Evolutionary conservation across 495 filamentous ascomycete genomes (phyloP), one percentile per base, ranked within the genome.

Genomic region (Chaetomium cochliodes): DNA sequence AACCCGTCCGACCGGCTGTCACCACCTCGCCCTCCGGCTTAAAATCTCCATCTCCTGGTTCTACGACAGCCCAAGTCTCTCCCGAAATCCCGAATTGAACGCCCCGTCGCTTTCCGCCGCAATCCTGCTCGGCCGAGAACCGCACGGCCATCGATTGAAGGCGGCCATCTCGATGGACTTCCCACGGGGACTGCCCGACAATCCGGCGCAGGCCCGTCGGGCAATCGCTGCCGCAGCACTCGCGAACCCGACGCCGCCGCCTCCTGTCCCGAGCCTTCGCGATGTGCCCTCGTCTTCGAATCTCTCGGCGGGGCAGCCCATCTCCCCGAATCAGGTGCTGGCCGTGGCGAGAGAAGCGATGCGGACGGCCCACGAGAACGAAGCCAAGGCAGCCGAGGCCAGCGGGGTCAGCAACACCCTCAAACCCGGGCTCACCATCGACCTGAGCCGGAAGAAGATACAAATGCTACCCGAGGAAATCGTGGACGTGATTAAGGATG

Each of bases 401-500:
- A 88, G 87, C 61, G 86, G 83, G 58, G 84, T 90, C 22, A 88
- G 83, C 61, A 86, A 85, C 73, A 86, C 85, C 20, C 80, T 91
- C 59, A 89, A 90, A 75, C 92, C 92, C 44, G 85, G 85, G 26
- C 80, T 96, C 66, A 97, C 93, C 16, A 88, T 98, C 70, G 91
- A 97, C 74, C 78, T 98, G 71, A 91, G 90, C 66, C 87, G 93
- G 74, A 90, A 88, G 64, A 86, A 87, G 67, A 93, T 98, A 47
- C 82, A 84, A 53, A 84, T 80, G 64, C 85, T 98, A 69, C 93
- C 93, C 1, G 90, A 93, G 50, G 90, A 93, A 65, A 91, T 97
- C 59, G 87, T 97, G 39, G 92, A 94, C 73, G 86, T 96, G 67
- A 92, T 98, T 60, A 96, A 92, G 77, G 86, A 93, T 74, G 91